Conservation (phyloP, 495 filamentous ascomycete genomes). For the Aspergillus coremiiformis region DNA sequence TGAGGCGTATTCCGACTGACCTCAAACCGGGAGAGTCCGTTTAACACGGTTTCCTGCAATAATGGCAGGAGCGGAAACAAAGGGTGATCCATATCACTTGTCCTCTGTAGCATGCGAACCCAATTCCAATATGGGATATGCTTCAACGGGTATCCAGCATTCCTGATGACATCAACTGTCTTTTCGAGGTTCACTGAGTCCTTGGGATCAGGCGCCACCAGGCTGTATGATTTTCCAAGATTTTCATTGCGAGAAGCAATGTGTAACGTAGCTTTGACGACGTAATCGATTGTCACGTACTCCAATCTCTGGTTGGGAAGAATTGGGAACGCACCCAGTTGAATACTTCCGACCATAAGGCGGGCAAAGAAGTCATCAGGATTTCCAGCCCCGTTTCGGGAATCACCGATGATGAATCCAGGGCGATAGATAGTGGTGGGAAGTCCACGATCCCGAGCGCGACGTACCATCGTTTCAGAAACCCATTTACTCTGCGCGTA, state of each 20-base stretch:
- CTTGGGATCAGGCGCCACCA: slow-evolving; percentile 1
- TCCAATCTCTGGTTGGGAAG: slow-evolving; percentile 8
- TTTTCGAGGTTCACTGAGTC: slow-evolving; percentile 6
- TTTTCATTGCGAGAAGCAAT: slow-evolving; percentile 7
- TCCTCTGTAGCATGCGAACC: background rate
- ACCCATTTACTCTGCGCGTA: slow-evolving; percentile 22
- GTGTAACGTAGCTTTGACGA: slow-evolving; percentile 10
- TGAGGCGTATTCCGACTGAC: slow-evolving; percentile 2
- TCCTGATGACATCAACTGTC: slow-evolving; percentile 7
- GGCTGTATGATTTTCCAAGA: slow-evolving; percentile 10
- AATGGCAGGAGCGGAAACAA: slow-evolving; percentile 10
- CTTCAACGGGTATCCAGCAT: slow-evolving; percentile 7
- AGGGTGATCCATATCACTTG: background rate
- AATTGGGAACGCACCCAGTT: slow-evolving; percentile 11
- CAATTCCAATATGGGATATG: slow-evolving; percentile 9
- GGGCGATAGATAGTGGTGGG: slow-evolving; percentile 19
- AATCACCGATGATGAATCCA: slow-evolving; percentile 19
- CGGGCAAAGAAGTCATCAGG: slow-evolving; percentile 22
- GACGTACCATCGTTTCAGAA: slow-evolving; percentile 16
- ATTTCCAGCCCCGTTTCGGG: slow-evolving; percentile 12
- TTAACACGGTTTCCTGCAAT: slow-evolving; percentile 7
- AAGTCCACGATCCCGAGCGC: slow-evolving; percentile 11
- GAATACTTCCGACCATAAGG: slow-evolving; percentile 14
- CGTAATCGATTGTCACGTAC: slow-evolving; percentile 18
- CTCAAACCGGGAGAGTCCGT: slow-evolving; percentile 2